These are phyloP conservation scores for Eragrostis curvula DNA, from an alignment of 176 grass and related monocot genomes.

Conservation along the genomic window DNA sequence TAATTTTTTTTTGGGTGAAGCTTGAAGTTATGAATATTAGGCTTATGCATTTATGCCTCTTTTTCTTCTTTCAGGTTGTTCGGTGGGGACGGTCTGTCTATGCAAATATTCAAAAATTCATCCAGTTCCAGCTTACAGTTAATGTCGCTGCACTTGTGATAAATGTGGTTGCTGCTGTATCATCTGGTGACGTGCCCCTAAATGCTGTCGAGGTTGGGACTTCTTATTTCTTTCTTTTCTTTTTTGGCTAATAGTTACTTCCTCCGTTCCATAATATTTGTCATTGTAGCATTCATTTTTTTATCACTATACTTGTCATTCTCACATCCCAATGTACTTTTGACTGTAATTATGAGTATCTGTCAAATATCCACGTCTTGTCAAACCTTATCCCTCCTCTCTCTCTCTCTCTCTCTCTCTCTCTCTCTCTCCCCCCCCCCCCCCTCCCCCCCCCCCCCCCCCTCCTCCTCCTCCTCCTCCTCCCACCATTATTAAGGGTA, in stretches of 20 bases:
- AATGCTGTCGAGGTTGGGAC: conserved; percentile 89
- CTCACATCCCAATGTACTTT: no score
- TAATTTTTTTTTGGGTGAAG: conserved; percentile 24
- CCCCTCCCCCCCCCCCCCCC: no score
- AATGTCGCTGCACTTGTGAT: conserved; percentile 95
- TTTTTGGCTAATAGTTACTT: not conserved
- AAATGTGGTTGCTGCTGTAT: conserved; percentile 94
- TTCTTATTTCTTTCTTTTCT: not conserved
- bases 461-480: no score
- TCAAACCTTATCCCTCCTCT: no score
- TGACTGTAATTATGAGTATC: no score
- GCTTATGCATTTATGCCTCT: conserved; percentile 18
- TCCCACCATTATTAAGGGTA: no score
- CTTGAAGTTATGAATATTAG: conserved; percentile 6
- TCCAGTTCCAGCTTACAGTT: conserved; percentile 98
- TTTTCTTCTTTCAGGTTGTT: conserved; percentile 69
- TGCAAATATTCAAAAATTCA: conserved; percentile 99
- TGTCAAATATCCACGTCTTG: no score
- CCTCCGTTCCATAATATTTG: no score
- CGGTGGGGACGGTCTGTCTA: conserved; percentile 97
- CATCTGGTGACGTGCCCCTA: conserved; percentile 90
- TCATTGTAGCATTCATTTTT: no score
- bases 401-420: no score
- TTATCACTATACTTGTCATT: no score
- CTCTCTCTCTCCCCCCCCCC: no score